Evolutionary conservation across 2,329 filamentous ascomycete species (phyloP).

Genomic region (Diaporthe capsici): DNA sequence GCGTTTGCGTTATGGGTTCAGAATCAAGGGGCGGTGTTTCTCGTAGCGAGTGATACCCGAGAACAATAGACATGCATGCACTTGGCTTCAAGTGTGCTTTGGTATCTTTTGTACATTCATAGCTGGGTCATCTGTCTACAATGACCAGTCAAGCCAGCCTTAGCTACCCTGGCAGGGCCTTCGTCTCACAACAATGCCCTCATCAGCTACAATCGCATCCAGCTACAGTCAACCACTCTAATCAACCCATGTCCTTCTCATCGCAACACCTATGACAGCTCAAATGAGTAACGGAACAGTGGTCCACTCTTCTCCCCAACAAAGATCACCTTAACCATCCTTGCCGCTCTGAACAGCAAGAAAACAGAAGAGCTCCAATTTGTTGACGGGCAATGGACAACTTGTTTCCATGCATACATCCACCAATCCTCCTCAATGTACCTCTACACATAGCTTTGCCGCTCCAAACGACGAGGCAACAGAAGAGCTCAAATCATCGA

Average conservation of each 20-base stretch:
- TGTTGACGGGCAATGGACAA: background rate
- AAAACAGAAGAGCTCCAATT: background rate
- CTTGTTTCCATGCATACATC: background rate
- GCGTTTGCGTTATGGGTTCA: background rate
- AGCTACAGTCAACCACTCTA: background rate
- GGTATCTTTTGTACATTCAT: background rate
- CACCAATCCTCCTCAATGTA: background rate
- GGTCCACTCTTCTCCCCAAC: background rate
- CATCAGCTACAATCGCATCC: background rate
- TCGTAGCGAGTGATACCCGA: background rate
- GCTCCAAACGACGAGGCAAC: background rate
- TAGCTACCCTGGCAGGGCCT: background rate
- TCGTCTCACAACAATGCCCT: background rate
- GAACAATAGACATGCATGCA: background rate
- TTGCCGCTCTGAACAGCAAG: background rate
- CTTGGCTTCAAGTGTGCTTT: background rate
- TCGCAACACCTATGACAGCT: background rate
- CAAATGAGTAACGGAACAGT: background rate
- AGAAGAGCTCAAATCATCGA: background rate
- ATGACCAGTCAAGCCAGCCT: background rate
- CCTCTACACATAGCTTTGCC: background rate
- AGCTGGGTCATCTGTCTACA: background rate
- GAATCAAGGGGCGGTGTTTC: background rate
- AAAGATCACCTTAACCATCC: background rate
- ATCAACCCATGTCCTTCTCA: background rate